phyloP scores from a whole-genome alignment of 306 rosid species.

The Trifolium subterraneum region DNA sequence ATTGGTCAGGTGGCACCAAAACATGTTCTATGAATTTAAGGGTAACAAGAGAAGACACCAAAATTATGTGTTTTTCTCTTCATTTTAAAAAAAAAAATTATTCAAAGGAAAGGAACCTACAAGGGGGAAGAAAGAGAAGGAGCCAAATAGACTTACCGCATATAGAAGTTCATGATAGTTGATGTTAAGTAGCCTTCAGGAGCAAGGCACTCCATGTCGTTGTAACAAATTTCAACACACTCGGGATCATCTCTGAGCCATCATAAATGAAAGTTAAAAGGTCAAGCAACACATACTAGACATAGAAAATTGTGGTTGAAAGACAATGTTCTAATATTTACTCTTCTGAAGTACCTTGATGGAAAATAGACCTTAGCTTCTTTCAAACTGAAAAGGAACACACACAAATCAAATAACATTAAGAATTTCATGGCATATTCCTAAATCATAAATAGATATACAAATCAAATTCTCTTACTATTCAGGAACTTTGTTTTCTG shows the following conservation, averaged over 20 bases:
- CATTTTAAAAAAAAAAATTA: conserved; percentile 9
- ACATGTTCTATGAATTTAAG: conserved; percentile 1
- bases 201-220: conserved; percentile 77
- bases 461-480: conserved; percentile 53
- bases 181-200: conserved; percentile 83
- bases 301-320: conserved; percentile 27
- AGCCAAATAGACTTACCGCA: conserved; percentile 61
- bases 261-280: conserved; percentile 39
- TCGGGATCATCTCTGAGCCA: conserved; percentile 85
- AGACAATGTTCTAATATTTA: conserved; percentile 29
- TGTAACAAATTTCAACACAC: conserved; percentile 72
- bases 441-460: conserved; percentile 24
- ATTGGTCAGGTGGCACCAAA: conserved; percentile 4
- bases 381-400: conserved; percentile 65
- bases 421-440: conserved; percentile 31
- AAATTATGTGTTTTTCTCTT: conserved; percentile 21
- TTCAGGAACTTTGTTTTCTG: conserved; percentile 56
- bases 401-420: conserved; percentile 36
- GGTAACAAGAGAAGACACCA: conserved; percentile 25
- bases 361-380: conserved; percentile 83
- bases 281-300: conserved; percentile 21
- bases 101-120: conserved; percentile 14
- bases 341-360: conserved; percentile 63
- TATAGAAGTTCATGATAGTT: conserved; percentile 89
- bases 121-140: background rate